Conservation (phyloP, 2,329 filamentous ascomycete species). For the Phoma sp. region DNA sequence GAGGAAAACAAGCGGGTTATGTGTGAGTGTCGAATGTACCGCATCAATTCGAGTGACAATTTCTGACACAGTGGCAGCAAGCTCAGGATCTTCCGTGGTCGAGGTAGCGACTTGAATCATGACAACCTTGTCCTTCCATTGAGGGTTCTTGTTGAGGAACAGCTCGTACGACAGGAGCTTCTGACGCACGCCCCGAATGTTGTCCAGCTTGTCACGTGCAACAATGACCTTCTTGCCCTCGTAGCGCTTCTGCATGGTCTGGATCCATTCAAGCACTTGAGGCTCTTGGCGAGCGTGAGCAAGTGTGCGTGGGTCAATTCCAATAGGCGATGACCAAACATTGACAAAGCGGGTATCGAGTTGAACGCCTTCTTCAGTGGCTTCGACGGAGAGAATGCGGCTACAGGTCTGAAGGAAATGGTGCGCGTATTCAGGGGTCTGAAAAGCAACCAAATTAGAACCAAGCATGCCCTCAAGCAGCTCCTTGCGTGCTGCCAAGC, state of each 20-base stretch:
- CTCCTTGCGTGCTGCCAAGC: constrained; percentile 83
- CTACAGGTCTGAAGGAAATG: constrained; percentile 97
- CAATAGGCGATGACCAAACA: constrained; percentile 83
- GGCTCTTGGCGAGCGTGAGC: constrained; percentile 71
- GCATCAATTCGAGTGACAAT: constrained; percentile 96
- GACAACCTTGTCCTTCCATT: constrained; percentile 86
- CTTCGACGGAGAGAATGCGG: constrained; percentile 86
- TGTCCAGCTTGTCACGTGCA: constrained; percentile 90
- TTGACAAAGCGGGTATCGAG: constrained; percentile 93
- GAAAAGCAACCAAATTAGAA: constrained; percentile 90
- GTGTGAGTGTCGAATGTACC: constrained; percentile 84
- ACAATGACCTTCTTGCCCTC: constrained; percentile 89
- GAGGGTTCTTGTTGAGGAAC: constrained; percentile 90
- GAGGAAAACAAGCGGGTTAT: constrained; percentile 90
- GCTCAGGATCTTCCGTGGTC: constrained; percentile 83
- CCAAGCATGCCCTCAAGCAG: constrained; percentile 91
- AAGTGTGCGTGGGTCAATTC: constrained; percentile 83
- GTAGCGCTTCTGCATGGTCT: constrained; percentile 82
- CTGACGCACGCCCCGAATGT: constrained; percentile 88
- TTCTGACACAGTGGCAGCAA: constrained; percentile 87
- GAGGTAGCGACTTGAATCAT: constrained; percentile 94
- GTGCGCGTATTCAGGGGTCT: constrained; percentile 89
- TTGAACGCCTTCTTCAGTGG: constrained; percentile 84
- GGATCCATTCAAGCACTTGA: constrained; percentile 79
- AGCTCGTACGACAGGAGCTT: constrained; percentile 92